Base-by-base conservation (phyloP, 345 rosid genomes). In the Pistacia integerrima region DNA sequence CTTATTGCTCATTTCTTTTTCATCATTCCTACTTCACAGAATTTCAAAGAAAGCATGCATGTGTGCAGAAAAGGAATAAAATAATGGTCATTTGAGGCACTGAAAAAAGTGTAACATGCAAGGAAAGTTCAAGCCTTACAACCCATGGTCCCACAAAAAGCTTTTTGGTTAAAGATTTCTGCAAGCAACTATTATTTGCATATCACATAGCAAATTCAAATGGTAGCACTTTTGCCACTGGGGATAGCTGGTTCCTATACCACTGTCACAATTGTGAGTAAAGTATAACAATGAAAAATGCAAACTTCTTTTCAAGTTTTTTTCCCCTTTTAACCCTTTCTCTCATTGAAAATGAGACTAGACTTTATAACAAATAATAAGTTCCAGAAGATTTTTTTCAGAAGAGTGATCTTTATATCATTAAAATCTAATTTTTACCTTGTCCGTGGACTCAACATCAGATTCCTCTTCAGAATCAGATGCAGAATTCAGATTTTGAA, bases 381-480 rank as follows among this genome's bases (percentile, higher is more conserved):
- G 28, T 54, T 72, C 30, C 57, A 44, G 51, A 59, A 20, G 63
- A 55, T 16, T 55, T 61, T n/a, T 67, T 17, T 44, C 44, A 54
- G 33, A 13, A n/a, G 38, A 63, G 64, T 52, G 62, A 72, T 46
- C 22, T 28, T 74, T 49, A 28, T 36, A 80, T 28, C 44, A 57
- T 56, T 63, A 35, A 67, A 78, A 56, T 48, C 63, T 70, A 69
- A 55, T 60, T 68, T 73, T 82, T 80, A 90, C 94, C 97, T 86
- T 83, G 74, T 79, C 80, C 0, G 64, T 80, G 30, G 76, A 62
- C 67, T 88, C 94, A 49, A 82, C 91, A 77, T 88, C 93, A 0
- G 83, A 79, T 48, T 85, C 94, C 76, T 84, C 97, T 64, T 90
- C 96, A 62, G 85, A 88, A 81, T 78, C 90, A 79, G 92, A 85